Evolutionary conservation across 768 basidiomycete genomes (phyloP), one percentile per base, ranked within the genome.

Genomic region (Boletus huronensis): DNA sequence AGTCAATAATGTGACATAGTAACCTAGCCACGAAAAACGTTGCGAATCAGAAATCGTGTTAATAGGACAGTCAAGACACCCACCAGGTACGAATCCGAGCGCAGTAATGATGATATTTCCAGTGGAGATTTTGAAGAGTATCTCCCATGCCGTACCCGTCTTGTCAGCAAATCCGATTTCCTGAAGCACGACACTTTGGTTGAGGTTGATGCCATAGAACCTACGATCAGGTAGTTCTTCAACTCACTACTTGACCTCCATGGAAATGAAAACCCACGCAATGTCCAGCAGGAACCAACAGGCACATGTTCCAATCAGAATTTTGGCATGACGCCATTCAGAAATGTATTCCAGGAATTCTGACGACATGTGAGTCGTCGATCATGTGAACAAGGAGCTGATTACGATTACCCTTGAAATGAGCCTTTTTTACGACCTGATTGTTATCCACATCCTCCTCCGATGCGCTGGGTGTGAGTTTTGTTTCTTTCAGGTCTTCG

Each of bases 251-350:
- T 19, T n/a, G 3, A n/a, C 17, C 13, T 19, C 8, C 17, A 39
- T 2, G 2, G 25, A 25, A 52, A 45, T 0, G 35, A 48, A 50
- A 13, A 53, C 54, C 53, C 61, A 85, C 80, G 87, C 84, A 31
- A 90, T 78, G 59, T 90, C 88, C 32, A 90, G 76, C 23, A 90
- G 64, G 74, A 91, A 89, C 90, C 90, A 91, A 58, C 81, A 85
- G 40, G 67, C 29, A 52, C 78, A 80, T 0, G 88, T 90, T 11
- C 84, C 88, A 42, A 91, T 73, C 13, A 92, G 73, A 21, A 84
- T 67, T 62, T 84, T 87, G 3, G 76, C 72, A 52, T 91, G 86
- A 6, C 80, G 73, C 87, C 86, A 89, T 64, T 89, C 79, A 6
- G 80, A 81, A 66, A 90, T 87, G 70, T 92, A 90, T 0, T 53